Conservation (phyloP, 163 green algal species). For the Chloromonas sp. region DNA sequence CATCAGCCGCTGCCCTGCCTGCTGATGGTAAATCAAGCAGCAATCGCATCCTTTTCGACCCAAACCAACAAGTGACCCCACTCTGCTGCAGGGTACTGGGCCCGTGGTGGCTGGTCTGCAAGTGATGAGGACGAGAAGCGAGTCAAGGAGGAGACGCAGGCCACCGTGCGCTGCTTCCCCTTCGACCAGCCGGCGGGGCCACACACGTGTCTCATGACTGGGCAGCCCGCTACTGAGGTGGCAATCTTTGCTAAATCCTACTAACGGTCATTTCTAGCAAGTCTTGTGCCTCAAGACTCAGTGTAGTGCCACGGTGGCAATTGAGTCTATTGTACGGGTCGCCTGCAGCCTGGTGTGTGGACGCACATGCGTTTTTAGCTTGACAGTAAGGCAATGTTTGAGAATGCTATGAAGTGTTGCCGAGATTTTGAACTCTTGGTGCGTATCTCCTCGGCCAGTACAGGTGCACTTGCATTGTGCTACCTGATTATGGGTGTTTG, state of each 20-base stretch:
- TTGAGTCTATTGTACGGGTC: no score
- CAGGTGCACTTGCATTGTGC: no score
- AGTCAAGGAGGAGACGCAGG: constrained; percentile 93
- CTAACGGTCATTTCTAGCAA: constrained; percentile 33
- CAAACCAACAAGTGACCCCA: background rate
- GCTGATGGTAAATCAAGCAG: background rate
- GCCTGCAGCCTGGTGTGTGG: no score
- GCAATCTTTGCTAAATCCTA: constrained; percentile 96
- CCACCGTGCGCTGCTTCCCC: constrained; percentile 94
- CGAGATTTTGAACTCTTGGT: no score
- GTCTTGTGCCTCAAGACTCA: no score
- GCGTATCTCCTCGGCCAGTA: no score
- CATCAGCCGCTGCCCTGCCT: background rate
- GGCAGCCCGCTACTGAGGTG: constrained; percentile 66
- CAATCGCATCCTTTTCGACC: no score
- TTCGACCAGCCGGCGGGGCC: constrained; percentile 81
- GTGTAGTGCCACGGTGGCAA: no score
- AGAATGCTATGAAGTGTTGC: no score
- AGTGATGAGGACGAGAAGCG: constrained; percentile 78
- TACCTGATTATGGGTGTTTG: no score
- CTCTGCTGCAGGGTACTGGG: constrained; percentile 76
- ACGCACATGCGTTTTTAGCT: no score
- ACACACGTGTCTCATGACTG: constrained; percentile 82
- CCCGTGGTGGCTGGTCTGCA: constrained; percentile 78
- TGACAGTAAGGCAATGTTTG: no score